Evolutionary conservation across 176 grass and related monocot species (phyloP), one percentile per base, ranked within the genome.

Genomic region (Triticum timopheevii): DNA sequence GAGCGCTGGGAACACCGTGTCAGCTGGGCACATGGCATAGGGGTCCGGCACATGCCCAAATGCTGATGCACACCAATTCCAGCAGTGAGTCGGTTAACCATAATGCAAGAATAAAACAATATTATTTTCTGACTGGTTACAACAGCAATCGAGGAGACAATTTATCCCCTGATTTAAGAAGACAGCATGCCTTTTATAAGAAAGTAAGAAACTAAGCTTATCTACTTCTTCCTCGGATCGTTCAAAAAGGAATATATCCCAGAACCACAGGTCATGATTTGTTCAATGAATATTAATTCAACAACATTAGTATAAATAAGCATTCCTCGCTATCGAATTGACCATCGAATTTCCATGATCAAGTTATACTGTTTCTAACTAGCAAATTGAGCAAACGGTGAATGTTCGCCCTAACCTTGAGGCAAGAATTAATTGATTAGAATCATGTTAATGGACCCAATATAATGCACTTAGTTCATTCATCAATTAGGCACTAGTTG

Each of bases 161-260:
- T 38, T 72, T 72, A 72, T 72, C 35, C 36, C 69, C 69, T 72
- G 69, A 13, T 72, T 72, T 72, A 72, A 72, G 69, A 72, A 40
- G 22, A 72, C 22, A 5, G 10, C 3, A 72, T 42, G 36, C 36
- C 34, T 71, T 50, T 50, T n/a, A 50, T 50, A 50, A 50, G 1
- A 50, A 50, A 50, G 47, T 22, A 71, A 71, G 35, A 72, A 72
- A 72, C 20, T 72, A 72, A 42, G 20, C 36, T 40, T 71, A 13
- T 72, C 42, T 44, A 44, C 20, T 40, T 72, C 10, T 13, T 72
- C 20, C 5, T 8, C 6, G 4, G 35, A 71, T 36, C 66, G 8
- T 69, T 68, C 66, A 69, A 22, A 4, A 69, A 36, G 31, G 7
- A 17, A 68, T 45, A 12, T 45, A 49, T 50, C 31, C 31, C 17